Conservation (phyloP, 2,329 filamentous ascomycete species). For the Periconia macrospinosa region DNA sequence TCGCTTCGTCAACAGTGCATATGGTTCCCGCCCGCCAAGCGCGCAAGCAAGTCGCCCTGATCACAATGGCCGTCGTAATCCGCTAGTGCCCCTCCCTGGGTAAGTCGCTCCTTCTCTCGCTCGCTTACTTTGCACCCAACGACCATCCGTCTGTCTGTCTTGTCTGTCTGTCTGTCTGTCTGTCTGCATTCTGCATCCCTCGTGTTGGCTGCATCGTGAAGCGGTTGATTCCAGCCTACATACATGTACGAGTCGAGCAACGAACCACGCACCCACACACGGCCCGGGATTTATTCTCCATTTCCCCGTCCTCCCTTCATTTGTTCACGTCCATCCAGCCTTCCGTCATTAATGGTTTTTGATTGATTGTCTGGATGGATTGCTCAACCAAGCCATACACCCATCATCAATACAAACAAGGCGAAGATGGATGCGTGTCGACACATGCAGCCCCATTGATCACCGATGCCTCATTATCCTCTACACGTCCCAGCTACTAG, state of each 20-base stretch:
- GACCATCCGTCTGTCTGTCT: neutral
- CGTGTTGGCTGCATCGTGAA: neutral
- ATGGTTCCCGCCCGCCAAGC: constrained; percentile 57
- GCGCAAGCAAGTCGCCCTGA: constrained; percentile 49
- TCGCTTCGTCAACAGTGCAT: constrained; percentile 57
- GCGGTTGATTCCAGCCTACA: neutral
- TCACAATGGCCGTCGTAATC: constrained; percentile 35
- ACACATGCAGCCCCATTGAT: neutral
- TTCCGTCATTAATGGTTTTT: neutral
- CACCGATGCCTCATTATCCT: neutral
- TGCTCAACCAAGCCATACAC: neutral
- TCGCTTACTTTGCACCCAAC: neutral
- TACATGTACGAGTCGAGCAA: neutral
- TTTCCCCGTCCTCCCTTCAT: neutral
- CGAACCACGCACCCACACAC: neutral
- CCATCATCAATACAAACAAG: neutral
- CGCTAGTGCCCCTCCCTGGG: constrained; percentile 40
- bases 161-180: no score
- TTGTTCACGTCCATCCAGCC: neutral
- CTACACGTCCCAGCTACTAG: neutral
- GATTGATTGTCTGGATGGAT: neutral
- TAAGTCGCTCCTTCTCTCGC: constrained; percentile 18
- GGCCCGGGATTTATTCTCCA: neutral
- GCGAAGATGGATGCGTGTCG: neutral
- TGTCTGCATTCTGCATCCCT: neutral